Percentiles rank a stretch among this genome's conserved stretches.
Conservation (phyloP, 768 basidiomycete species). For the Mycena capillaripes region DNA sequence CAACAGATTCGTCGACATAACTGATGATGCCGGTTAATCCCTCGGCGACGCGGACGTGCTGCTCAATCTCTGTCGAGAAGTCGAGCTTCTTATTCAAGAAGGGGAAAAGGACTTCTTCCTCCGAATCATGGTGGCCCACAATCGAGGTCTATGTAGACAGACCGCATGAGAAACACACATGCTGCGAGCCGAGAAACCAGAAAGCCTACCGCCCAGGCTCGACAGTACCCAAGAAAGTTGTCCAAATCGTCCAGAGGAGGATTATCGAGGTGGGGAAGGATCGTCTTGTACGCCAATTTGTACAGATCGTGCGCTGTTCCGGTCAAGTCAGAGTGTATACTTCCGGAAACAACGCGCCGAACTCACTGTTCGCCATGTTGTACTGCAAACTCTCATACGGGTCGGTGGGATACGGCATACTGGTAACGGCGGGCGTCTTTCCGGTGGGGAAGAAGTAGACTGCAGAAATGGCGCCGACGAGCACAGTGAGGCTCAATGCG, state of each 20-base stretch:
- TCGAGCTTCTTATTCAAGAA: conserved; percentile 53
- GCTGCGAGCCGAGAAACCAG: background rate
- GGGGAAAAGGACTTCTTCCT: conserved; percentile 54
- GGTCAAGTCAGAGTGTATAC: background rate
- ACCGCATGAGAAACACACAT: background rate
- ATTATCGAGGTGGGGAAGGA: conserved; percentile 49
- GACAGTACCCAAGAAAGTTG: conserved; percentile 57
- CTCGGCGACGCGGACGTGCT: conserved; percentile 52
- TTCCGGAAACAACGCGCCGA: background rate
- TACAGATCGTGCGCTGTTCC: conserved; percentile 49
- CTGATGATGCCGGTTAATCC: conserved; percentile 44
- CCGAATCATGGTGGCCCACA: conserved; percentile 51
- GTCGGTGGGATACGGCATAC: conserved; percentile 15
- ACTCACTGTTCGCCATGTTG: conserved; percentile 36
- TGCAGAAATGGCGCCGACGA: conserved; percentile 19
- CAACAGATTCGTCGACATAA: conserved; percentile 41
- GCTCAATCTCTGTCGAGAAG: conserved; percentile 51
- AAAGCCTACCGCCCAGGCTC: conserved; percentile 47
- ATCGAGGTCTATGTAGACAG: conserved; percentile 42
- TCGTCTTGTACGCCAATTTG: conserved; percentile 52
- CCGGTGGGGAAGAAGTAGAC: conserved; percentile 31
- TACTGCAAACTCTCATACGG: conserved; percentile 30
- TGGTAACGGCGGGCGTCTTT: conserved; percentile 1
- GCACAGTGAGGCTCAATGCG: conserved; percentile 10
- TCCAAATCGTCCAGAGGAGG: conserved; percentile 51